Conservation (phyloP, 1,284 basidiomycete species). For the Neonothopanus nambi region DNA sequence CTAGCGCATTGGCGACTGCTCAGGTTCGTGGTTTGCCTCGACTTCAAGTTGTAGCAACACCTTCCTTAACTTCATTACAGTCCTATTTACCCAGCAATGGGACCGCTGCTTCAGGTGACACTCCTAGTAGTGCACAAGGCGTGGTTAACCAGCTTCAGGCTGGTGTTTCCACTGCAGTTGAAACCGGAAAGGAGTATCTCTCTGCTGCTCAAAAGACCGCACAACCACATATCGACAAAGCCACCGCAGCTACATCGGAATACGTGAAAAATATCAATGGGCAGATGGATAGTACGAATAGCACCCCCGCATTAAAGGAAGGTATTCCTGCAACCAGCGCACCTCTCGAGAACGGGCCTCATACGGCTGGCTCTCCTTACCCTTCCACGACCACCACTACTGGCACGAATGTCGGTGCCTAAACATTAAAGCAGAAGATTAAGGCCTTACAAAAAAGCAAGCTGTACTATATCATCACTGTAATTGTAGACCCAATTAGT, state of each 20-base stretch:
- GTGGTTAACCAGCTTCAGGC: constrained; percentile 36
- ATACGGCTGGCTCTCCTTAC: constrained; percentile 38
- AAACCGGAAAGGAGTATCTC: constrained; percentile 42
- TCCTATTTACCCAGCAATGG: background rate
- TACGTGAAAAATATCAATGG: constrained; percentile 25
- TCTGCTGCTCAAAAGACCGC: constrained; percentile 40
- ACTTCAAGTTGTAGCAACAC: too few relatives aligned
- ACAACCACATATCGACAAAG: constrained; percentile 36
- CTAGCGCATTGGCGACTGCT: constrained; percentile 47
- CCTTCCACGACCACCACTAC: constrained; percentile 26
- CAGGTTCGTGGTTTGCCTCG: constrained; percentile 40
- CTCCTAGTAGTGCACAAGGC: background rate
- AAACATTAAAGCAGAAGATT: too few relatives aligned
- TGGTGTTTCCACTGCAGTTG: constrained; percentile 34
- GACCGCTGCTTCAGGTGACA: too few relatives aligned
- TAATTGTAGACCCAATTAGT: too few relatives aligned
- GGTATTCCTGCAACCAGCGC: constrained; percentile 40
- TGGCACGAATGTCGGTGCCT: constrained; percentile 21
- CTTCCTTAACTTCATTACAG: too few relatives aligned
- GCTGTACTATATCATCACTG: too few relatives aligned
- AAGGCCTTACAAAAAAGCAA: too few relatives aligned
- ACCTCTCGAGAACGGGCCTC: constrained; percentile 42
- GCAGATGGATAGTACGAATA: constrained; percentile 16
- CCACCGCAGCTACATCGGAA: too few relatives aligned
- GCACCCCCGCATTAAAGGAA: constrained; percentile 12